Evolutionary conservation across 129 eudicot genomes (phyloP), one percentile per base, ranked within the genome.

Genomic region (Flaveria robusta): DNA sequence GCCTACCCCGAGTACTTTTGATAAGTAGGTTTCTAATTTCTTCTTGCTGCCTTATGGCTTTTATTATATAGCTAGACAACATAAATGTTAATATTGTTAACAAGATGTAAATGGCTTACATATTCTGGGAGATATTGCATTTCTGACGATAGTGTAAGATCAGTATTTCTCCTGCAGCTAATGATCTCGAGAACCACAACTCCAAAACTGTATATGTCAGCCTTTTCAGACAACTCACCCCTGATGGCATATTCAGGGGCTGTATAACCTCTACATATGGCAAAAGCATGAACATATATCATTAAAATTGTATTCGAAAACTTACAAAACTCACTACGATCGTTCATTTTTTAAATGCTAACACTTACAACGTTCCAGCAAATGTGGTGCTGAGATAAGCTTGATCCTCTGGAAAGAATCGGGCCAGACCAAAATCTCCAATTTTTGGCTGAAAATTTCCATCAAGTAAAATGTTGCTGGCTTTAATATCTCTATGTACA

Each of bases 91-190:
- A 59, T 29, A 27, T 11, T n/a, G 31, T 14, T 19, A 59, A 11
- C 22, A 68, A 18, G 65, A 66, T 65, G 56, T 81, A 71, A 42
- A 47, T 62, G 51, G 46, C 87, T 16, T 85, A 89, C 96, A 80
- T 90, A 90, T 86, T 90, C 93, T 0, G 96, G 96, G 31, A 87
- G 92, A 66, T 90, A 90, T 49, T 90, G 96, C 90, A 56, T 90
- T 60, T 90, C 93, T 60, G 91, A 86, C 69, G 88, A 84, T 77
- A 90, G 71, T 26, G 80, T 66, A 47, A 90, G 87, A 81, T 90
- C 91, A 1, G 93, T 90, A 67, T 90, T 90, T 63, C 74, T 86
- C 80, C 96, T 77, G 76, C 90, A 80, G 74, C 85, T 84, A 51
- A 90, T 84, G 10, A 90, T 87, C 72, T 90, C 96, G 18, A 86